A percentile compares a stretch with the other conserved stretches of the same genome.
Conservation (phyloP, 116 monocot genomes). For the Trichopus zeylanicus region DNA sequence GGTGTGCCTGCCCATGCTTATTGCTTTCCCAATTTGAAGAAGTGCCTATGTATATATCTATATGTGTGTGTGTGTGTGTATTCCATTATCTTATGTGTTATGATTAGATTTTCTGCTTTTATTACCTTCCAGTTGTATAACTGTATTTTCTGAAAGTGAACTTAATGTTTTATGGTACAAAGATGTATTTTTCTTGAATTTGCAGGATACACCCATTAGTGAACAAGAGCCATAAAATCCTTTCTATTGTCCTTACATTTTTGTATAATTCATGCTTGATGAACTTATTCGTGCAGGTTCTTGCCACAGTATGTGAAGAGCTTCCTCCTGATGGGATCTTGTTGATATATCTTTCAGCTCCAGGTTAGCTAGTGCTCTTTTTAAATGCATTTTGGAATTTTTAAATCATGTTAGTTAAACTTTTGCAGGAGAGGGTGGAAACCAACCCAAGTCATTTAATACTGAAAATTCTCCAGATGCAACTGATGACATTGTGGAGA, state of each 20-base stretch:
- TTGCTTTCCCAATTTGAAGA: too few species aligned
- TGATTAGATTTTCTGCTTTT: too few species aligned
- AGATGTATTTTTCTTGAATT: too few species aligned
- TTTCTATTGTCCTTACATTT: background rate
- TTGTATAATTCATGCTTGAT: background rate
- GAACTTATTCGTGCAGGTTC: conserved; percentile 41
- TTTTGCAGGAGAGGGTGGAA: conserved; percentile 34
- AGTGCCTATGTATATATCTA: too few species aligned
- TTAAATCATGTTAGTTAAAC: background rate
- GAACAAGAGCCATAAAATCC: background rate
- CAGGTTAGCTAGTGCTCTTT: conserved; percentile 32
- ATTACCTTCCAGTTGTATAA: too few species aligned
- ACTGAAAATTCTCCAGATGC: conserved; percentile 23
- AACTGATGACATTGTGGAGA: conserved; percentile 23
- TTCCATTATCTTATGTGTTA: too few species aligned
- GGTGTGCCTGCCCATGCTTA: too few species aligned
- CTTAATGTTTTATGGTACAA: too few species aligned
- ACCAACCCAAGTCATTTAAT: conserved; percentile 11
- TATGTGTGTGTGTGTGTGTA: too few species aligned
- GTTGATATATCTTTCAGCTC: conserved; percentile 78
- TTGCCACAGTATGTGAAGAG: conserved; percentile 83
- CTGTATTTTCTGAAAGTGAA: too few species aligned
- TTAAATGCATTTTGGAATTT: background rate
- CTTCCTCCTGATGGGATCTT: conserved; percentile 74
- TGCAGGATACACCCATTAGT: too few species aligned